phyloP scores from a whole-genome alignment of 225 moss, liverwort and hornwort species.

The Asterella californica region DNA sequence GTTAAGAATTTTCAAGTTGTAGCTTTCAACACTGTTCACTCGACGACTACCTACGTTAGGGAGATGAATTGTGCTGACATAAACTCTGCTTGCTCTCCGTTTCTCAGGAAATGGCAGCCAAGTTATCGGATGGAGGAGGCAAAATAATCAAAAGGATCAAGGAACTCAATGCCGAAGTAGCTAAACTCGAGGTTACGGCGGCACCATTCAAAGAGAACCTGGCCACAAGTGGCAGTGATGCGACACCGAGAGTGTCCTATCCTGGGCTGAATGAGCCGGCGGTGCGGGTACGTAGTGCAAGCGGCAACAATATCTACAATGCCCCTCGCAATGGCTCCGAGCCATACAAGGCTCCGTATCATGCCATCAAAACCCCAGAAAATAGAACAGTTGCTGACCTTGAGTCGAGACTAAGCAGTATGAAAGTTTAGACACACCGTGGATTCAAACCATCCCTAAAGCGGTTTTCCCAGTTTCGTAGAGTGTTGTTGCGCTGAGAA shows the following conservation, averaged over 20 bases:
- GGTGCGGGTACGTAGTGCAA: constrained; percentile 31
- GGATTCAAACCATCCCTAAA: too few relatives aligned
- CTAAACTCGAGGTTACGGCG: constrained; percentile 46
- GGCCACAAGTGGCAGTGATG: neutral
- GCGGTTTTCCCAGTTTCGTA: neutral
- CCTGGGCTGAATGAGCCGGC: constrained; percentile 4
- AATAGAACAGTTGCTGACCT: neutral
- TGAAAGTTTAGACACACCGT: neutral
- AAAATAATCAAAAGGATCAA: constrained; percentile 64
- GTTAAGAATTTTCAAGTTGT: neutral
- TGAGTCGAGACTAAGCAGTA: neutral
- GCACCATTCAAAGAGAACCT: constrained; percentile 36
- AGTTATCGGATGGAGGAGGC: constrained; percentile 62
- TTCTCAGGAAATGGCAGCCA: constrained; percentile 53
- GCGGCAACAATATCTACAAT: constrained; percentile 39
- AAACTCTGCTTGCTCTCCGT: neutral
- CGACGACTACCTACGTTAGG: neutral
- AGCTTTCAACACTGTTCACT: too few relatives aligned
- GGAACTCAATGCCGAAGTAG: constrained; percentile 48
- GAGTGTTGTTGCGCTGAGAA: neutral
- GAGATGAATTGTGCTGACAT: neutral
- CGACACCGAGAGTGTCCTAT: neutral
- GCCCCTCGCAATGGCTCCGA: neutral
- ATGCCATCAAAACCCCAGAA: neutral
- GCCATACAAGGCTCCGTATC: neutral